phyloP scores from a whole-genome alignment of 2,329 filamentous ascomycete genomes.

The Nemania sp. region DNA sequence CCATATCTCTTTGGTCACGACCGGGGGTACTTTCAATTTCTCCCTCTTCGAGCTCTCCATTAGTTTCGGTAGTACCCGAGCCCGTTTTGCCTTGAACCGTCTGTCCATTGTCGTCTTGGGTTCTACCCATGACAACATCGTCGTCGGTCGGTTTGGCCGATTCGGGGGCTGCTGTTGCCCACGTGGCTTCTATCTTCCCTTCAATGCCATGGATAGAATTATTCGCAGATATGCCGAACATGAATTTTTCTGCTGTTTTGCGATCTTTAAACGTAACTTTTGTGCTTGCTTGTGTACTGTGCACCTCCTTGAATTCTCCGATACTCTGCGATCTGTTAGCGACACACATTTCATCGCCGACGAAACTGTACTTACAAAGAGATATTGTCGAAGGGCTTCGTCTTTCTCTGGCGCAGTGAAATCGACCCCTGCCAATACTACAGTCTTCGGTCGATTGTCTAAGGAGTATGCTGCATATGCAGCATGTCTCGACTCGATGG shows the following conservation, averaged over 20 bases:
- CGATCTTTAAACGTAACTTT: constrained; percentile 68
- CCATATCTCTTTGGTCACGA: constrained; percentile 40
- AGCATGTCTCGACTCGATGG: constrained; percentile 44
- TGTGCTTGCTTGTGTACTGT: constrained; percentile 51
- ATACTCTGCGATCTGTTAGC: constrained; percentile 53
- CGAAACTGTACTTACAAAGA: constrained; percentile 58
- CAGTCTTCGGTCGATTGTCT: constrained; percentile 73
- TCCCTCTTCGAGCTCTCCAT: constrained; percentile 34
- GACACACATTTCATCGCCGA: constrained; percentile 7
- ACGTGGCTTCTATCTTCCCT: constrained; percentile 66
- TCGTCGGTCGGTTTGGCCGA: constrained; percentile 25
- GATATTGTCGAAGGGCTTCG: constrained; percentile 70
- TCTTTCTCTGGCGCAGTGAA: constrained; percentile 65
- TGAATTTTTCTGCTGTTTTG: constrained; percentile 71
- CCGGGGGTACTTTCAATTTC: constrained; percentile 30
- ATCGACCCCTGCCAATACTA: constrained; percentile 66
- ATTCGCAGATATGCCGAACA: constrained; percentile 54
- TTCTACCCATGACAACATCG: constrained; percentile 28
- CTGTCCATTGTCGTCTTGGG: constrained; percentile 32
- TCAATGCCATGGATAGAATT: constrained; percentile 63
- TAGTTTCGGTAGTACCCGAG: constrained; percentile 22
- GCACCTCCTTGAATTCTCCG: constrained; percentile 64
- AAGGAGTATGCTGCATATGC: constrained; percentile 68
- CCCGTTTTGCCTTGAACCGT: constrained; percentile 27
- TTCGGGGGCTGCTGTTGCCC: constrained; percentile 50